Evolutionary conservation across 2,329 filamentous ascomycete genomes (phyloP).

Genomic region (Colletotrichum tropicale): DNA sequence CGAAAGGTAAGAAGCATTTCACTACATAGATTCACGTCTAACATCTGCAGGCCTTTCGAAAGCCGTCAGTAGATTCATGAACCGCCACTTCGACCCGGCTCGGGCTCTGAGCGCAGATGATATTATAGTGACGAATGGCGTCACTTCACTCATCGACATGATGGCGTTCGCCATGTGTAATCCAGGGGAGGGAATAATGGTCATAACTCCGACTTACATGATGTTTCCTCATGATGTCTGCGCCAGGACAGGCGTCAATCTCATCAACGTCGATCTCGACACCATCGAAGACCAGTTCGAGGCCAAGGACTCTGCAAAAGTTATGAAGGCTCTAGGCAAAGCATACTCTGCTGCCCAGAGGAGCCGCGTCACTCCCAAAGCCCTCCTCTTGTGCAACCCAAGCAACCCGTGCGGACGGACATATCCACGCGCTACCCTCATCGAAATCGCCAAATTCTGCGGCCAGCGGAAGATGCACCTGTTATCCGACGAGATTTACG

Average conservation of each 20-base stretch:
- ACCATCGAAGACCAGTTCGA: background rate
- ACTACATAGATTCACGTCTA: background rate
- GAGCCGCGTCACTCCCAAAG: background rate
- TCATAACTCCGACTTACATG: background rate
- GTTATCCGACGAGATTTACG: background rate
- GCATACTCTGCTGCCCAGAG: background rate
- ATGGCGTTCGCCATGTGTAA: constrained; percentile 1
- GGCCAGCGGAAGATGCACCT: background rate
- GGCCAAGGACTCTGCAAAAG: background rate
- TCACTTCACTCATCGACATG: background rate
- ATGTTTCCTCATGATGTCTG: background rate
- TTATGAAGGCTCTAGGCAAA: background rate
- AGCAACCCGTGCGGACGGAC: background rate
- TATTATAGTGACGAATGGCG: background rate
- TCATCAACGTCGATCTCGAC: background rate
- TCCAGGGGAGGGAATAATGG: background rate
- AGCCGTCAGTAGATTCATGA: background rate
- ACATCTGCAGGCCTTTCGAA: background rate
- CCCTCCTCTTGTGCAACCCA: constrained; percentile 7
- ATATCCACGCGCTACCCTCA: background rate
- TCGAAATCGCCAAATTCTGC: background rate
- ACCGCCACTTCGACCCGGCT: background rate
- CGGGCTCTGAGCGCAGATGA: background rate
- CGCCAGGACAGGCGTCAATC: background rate
- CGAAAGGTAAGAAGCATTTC: background rate